Percentiles rank a stretch among this genome's conserved stretches.
phyloP scores from a whole-genome alignment of 345 rosid species.

The Syzygium grande region DNA sequence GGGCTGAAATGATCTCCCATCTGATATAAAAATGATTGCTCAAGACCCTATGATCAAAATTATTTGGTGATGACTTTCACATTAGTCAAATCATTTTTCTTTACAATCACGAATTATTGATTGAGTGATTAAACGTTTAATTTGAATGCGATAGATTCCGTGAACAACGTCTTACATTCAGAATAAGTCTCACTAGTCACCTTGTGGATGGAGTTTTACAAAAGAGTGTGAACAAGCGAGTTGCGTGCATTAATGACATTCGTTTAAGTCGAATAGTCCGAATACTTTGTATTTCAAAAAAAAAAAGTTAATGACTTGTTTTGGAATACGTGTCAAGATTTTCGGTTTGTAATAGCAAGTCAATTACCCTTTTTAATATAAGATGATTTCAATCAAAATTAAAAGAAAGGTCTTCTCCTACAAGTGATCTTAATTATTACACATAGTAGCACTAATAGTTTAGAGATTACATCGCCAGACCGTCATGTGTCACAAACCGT shows the following conservation, averaged over 20 bases:
- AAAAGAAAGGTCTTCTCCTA: neutral
- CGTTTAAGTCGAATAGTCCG: no score
- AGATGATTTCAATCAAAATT: neutral
- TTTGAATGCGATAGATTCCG: rapidly evolving
- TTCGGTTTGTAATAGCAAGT: no score
- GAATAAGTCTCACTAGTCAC: rapidly evolving
- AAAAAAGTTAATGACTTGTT: no score
- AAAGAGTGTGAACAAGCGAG: no score
- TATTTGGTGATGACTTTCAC: rapidly evolving
- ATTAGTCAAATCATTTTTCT: neutral
- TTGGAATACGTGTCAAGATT: no score
- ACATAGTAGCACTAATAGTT: neutral
- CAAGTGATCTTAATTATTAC: neutral
- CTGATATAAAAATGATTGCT: neutral
- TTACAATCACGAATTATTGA: no score
- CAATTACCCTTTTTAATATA: neutral
- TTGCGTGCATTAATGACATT: no score
- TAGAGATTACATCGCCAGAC: neutral
- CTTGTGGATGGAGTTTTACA: rapidly evolving
- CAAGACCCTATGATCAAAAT: neutral
- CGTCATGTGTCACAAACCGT: neutral
- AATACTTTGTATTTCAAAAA: no score
- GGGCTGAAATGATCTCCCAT: neutral
- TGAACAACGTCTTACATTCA: rapidly evolving
- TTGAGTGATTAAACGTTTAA: no score